Percentiles rank a stretch among this genome's conserved stretches.
Evolutionary conservation across 2,329 filamentous ascomycete genomes (phyloP).

Genomic region (Cladophialophora carrionii): DNA sequence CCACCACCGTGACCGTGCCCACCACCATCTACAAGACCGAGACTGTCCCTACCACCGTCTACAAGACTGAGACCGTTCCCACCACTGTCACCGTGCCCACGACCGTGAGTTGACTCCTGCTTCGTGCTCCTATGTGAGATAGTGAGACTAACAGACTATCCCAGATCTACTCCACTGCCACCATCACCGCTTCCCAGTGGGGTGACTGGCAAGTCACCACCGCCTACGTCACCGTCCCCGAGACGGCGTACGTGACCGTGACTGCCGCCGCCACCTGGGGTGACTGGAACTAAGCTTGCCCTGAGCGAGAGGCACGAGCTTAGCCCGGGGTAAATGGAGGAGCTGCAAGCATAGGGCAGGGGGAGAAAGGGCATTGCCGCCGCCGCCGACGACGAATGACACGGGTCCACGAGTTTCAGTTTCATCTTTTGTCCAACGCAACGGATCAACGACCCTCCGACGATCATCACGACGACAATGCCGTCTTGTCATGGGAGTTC

Average conservation of each 20-base stretch:
- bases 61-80: slow-evolving; percentile 5
- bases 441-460: neutral
- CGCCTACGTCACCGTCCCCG: neutral
- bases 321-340: no score
- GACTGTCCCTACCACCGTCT: slow-evolving; percentile 1
- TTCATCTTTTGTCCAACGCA: neutral
- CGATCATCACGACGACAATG: neutral
- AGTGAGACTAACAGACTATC: neutral
- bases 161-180: slow-evolving; percentile 4
- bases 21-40: slow-evolving; percentile 5
- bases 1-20: neutral
- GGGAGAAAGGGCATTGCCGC: neutral
- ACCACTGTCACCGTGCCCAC: neutral
- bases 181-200: neutral
- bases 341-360: no score
- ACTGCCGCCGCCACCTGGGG: slow-evolving; percentile 14
- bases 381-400: neutral
- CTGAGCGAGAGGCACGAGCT: no score
- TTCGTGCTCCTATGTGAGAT: neutral
- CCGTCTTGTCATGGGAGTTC: neutral
- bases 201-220: neutral
- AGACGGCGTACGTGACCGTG: slow-evolving; percentile 1
- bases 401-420: neutral
- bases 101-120: neutral
- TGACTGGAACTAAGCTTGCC: neutral